A percentile compares a stretch with the other conserved stretches of the same genome.
phyloP scores from a whole-genome alignment of 2,329 filamentous ascomycete genomes.

The Fonsecaea multimorphosa region DNA sequence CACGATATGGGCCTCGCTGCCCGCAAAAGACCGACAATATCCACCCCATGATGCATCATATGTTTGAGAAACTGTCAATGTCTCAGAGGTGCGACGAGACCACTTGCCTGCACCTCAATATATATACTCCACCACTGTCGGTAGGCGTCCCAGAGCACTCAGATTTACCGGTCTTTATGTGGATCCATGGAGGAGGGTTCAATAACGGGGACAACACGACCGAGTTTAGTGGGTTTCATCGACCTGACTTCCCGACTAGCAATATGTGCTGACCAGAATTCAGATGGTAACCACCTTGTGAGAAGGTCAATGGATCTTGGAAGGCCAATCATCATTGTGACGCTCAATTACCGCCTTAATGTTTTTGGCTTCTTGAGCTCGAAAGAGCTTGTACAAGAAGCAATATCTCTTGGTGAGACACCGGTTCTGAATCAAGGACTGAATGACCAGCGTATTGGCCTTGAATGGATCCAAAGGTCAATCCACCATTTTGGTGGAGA shows the following conservation, averaged over 20 bases:
- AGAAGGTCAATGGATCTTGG: constrained; percentile 40
- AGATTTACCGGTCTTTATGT: constrained; percentile 18
- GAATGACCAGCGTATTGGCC: constrained; percentile 46
- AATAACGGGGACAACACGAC: constrained; percentile 39
- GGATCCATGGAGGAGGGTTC: constrained; percentile 24
- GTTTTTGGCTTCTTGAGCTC: constrained; percentile 44
- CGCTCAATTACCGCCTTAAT: constrained; percentile 42
- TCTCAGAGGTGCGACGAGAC: constrained; percentile 3
- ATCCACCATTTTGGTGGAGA: constrained; percentile 51
- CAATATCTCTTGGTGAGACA: not conserved
- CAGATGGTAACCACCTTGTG: constrained; percentile 17
- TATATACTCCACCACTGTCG: constrained; percentile 37
- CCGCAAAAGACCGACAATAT: constrained; percentile 74
- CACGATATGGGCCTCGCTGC: constrained; percentile 16
- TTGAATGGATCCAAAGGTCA: constrained; percentile 49
- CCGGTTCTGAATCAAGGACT: constrained; percentile 52
- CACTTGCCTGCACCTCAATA: constrained; percentile 20
- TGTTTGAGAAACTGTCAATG: constrained; percentile 11
- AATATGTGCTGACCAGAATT: not conserved
- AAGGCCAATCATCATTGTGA: constrained; percentile 44
- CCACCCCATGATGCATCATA: constrained; percentile 77
- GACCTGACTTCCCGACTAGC: constrained; percentile 25
- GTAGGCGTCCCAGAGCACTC: not conserved
- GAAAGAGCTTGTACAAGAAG: constrained; percentile 7
- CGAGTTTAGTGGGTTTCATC: constrained; percentile 42